Evolutionary conservation across 1,284 basidiomycete genomes (phyloP).

Genomic region (Ganoderma meredithae): DNA sequence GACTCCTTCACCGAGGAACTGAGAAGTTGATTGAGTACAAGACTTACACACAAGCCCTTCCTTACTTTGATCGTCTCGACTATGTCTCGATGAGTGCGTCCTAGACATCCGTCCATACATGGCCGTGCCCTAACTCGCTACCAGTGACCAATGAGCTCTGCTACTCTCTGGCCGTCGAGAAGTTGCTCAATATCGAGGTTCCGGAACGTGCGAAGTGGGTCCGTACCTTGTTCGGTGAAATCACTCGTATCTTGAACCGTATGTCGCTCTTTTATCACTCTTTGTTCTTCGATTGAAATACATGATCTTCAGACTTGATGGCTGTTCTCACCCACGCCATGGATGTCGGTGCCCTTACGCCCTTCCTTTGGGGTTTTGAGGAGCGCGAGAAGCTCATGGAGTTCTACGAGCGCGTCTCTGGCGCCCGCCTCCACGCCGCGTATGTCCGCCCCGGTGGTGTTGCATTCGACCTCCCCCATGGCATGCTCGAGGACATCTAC

Average conservation of each 20-base stretch:
- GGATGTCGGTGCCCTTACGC: constrained; percentile 98
- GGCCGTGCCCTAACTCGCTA: neutral
- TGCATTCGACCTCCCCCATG: constrained; percentile 97
- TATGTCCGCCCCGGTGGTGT: constrained; percentile 99
- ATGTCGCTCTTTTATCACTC: constrained; percentile 38
- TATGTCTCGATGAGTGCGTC: constrained; percentile 97
- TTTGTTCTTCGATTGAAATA: neutral
- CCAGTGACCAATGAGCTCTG: constrained; percentile 96
- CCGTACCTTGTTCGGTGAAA: constrained; percentile 95
- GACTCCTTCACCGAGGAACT: constrained; percentile 95
- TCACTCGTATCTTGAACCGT: constrained; percentile 96
- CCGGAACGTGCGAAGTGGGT: constrained; percentile 99
- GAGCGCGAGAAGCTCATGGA: constrained; percentile 99
- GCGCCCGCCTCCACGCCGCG: constrained; percentile 96
- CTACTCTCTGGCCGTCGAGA: constrained; percentile 98
- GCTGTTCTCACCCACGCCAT: constrained; percentile 95
- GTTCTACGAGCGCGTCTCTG: constrained; percentile 99
- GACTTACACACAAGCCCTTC: constrained; percentile 97
- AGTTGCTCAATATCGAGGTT: constrained; percentile 97
- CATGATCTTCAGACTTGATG: constrained; percentile 81
- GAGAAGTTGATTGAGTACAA: constrained; percentile 99
- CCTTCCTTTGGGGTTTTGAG: constrained; percentile 99
- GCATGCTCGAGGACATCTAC: constrained; percentile 96
- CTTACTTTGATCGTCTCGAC: constrained; percentile 99
- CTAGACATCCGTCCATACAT: neutral